Evolutionary conservation across 495 filamentous ascomycete species (phyloP), one percentile per base, ranked within the genome.

Genomic region (Cercophora sp.): DNA sequence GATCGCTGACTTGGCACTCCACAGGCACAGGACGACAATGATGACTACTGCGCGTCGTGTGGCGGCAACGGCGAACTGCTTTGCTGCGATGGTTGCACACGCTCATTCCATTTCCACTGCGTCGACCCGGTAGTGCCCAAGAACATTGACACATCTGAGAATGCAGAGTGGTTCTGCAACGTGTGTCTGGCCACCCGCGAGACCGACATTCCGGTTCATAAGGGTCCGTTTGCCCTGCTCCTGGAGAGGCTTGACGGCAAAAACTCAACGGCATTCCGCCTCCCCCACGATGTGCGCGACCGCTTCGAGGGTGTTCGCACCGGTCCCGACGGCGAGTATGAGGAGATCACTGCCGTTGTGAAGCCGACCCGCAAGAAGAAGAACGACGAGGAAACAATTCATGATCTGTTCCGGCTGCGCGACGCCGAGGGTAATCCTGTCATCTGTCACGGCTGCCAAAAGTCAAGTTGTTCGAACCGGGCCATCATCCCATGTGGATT

Each of bases 11-110:
- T 48, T 52, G 58, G 48, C 57, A 16, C 45, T 41, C 41, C 51
- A 52, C 73, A 83, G 72, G 35, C 51, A 52, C 73, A 83, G 72
- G 80, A 86, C 59, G 87, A 94, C 42, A 96, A 96, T 63, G 87
- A 89, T 57, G 93, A 98, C 58, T 82, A 85, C 59, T 98, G 93
- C 70, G 78, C 80, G 42, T 78, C 89, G 8, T 98, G 93, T 69
- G 81, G 84, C 57, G 82, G 83, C 34, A 85, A 80, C 47, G 93
- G 93, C n/a, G 77, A 85, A 46, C 74, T 98, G 22, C 72, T 97
- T 51, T 96, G 92, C 70, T 98, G 93, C 67, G 93, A 97, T 67
- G 86, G 85, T 41, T 98, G 93, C 72, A 77, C 80, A 15, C 82
- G 86, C 39, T 86, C 89, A 0, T 96, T 90, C 69, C 93, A 98